Evolutionary conservation across 2,329 filamentous ascomycete species (phyloP).

Genomic region (Bipolaris gigantea): DNA sequence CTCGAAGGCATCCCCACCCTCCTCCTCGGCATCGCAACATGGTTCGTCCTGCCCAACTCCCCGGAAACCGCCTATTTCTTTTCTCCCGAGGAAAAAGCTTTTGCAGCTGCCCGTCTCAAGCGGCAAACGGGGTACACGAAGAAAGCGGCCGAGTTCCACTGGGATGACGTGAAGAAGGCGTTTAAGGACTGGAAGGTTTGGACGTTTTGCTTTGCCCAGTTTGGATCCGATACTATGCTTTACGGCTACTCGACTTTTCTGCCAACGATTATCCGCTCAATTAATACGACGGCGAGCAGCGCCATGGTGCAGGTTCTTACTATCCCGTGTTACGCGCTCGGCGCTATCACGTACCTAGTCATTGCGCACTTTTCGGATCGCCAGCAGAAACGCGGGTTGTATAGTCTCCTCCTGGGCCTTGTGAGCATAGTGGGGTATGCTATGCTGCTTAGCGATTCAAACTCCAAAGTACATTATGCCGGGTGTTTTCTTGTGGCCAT

Average conservation of each 20-base stretch:
- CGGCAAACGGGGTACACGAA: conserved; percentile 54
- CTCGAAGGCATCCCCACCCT: conserved; percentile 61
- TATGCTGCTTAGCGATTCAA: conserved; percentile 63
- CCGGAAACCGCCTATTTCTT: conserved; percentile 67
- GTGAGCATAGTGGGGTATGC: conserved; percentile 70
- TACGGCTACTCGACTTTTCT: conserved; percentile 79
- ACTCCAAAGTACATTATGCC: conserved; percentile 69
- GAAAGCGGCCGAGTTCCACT: conserved; percentile 58
- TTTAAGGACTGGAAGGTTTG: conserved; percentile 77
- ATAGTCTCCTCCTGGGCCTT: conserved; percentile 62
- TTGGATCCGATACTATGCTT: conserved; percentile 74
- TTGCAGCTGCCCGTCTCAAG: conserved; percentile 57
- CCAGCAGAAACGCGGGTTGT: conserved; percentile 66
- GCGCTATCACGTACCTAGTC: conserved; percentile 68
- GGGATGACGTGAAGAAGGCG: conserved; percentile 65
- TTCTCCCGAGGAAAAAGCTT: conserved; percentile 59
- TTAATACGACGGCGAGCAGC: conserved; percentile 62
- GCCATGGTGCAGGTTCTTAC: conserved; percentile 74
- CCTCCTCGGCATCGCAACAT: conserved; percentile 58
- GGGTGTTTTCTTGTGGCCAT: conserved; percentile 76
- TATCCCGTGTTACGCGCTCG: conserved; percentile 75
- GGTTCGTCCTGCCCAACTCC: conserved; percentile 65
- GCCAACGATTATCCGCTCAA: conserved; percentile 73
- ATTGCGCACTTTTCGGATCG: conserved; percentile 69
- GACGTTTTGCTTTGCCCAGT: conserved; percentile 69